Evolutionary conservation across 2,329 filamentous ascomycete species (phyloP).

Genomic region (Cytospora piceae): DNA sequence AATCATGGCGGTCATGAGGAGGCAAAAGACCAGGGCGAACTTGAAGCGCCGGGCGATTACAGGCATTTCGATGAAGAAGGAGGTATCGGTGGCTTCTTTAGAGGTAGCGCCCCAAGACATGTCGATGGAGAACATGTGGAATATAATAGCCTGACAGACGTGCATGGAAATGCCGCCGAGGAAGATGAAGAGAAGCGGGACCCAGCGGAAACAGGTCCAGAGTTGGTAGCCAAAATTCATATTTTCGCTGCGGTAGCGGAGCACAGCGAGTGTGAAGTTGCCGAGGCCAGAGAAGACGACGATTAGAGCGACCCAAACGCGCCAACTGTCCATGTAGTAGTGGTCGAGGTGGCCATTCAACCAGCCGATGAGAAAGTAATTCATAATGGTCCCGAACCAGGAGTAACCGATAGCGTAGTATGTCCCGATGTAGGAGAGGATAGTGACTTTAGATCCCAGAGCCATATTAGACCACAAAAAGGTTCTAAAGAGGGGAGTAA

Average conservation of each 20-base stretch:
- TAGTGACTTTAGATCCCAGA: constrained; percentile 75
- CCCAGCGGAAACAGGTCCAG: constrained; percentile 73
- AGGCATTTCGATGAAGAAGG: constrained; percentile 85
- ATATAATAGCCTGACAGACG: constrained; percentile 76
- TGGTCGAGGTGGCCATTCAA: constrained; percentile 77
- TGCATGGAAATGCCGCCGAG: constrained; percentile 80
- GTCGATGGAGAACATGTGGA: constrained; percentile 83
- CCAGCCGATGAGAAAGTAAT: constrained; percentile 79
- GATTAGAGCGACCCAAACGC: constrained; percentile 79
- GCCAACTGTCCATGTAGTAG: constrained; percentile 78
- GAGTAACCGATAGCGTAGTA: constrained; percentile 79
- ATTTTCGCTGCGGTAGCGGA: not conserved
- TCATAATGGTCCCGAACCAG: constrained; percentile 72
- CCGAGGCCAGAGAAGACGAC: constrained; percentile 65
- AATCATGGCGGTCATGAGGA: constrained; percentile 33
- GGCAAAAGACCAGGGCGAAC: constrained; percentile 39
- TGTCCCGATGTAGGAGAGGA: constrained; percentile 77
- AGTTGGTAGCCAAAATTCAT: constrained; percentile 59
- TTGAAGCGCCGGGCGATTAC: constrained; percentile 56
- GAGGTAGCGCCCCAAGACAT: constrained; percentile 85
- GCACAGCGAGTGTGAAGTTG: not conserved
- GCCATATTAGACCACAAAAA: constrained; percentile 76
- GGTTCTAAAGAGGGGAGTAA: constrained; percentile 75
- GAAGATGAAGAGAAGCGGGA: constrained; percentile 75
- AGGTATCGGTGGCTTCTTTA: constrained; percentile 79